A percentile compares a stretch with the other conserved stretches of the same genome.
These are phyloP conservation scores for Colletotrichum plurivorum DNA, from an alignment of 2,329 filamentous ascomycete species.

Conservation along the genomic window DNA sequence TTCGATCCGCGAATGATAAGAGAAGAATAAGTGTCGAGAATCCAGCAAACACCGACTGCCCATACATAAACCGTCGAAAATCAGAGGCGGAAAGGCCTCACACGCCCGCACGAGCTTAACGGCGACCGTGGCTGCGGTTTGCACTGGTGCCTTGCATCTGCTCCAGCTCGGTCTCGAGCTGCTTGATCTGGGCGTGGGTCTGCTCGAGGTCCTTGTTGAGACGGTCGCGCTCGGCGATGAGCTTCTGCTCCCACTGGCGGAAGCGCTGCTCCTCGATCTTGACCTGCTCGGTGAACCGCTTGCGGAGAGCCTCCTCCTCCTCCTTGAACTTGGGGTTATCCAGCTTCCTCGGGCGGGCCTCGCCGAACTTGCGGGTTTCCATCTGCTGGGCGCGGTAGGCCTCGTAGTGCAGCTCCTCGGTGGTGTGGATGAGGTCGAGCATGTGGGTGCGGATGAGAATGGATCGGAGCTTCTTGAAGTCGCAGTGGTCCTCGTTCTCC, in stretches of 20 bases:
- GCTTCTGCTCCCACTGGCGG: slow-evolving; percentile 99
- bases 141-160: slow-evolving; percentile 86
- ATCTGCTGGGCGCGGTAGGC: slow-evolving; percentile 99
- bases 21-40: slow-evolving; percentile 41
- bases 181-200: slow-evolving; percentile 95
- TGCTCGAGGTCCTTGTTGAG: slow-evolving; percentile 99
- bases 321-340: slow-evolving; percentile 99
- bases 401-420: slow-evolving; percentile 99
- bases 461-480: slow-evolving; percentile 99
- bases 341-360: slow-evolving; percentile 95
- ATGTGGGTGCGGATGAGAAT: slow-evolving; percentile 99
- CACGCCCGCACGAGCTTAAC: slow-evolving; percentile 65
- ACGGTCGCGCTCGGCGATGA: slow-evolving; percentile 97
- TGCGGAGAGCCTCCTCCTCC: slow-evolving; percentile 97
- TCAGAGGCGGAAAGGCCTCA: slow-evolving; percentile 19
- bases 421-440: slow-evolving; percentile 99
- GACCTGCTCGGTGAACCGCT: slow-evolving; percentile 99
- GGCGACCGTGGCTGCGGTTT: slow-evolving; percentile 92
- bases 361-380: slow-evolving; percentile 99
- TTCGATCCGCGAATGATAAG: slow-evolving; percentile 22
- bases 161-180: slow-evolving; percentile 93
- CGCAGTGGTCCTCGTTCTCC: slow-evolving; percentile 99
- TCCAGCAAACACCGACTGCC: slow-evolving; percentile 43
- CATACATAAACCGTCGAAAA: slow-evolving; percentile 41
- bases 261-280: slow-evolving; percentile 99